Conservation (phyloP, 2,329 filamentous ascomycete genomes). For the Aspergillus spinulosporus region DNA sequence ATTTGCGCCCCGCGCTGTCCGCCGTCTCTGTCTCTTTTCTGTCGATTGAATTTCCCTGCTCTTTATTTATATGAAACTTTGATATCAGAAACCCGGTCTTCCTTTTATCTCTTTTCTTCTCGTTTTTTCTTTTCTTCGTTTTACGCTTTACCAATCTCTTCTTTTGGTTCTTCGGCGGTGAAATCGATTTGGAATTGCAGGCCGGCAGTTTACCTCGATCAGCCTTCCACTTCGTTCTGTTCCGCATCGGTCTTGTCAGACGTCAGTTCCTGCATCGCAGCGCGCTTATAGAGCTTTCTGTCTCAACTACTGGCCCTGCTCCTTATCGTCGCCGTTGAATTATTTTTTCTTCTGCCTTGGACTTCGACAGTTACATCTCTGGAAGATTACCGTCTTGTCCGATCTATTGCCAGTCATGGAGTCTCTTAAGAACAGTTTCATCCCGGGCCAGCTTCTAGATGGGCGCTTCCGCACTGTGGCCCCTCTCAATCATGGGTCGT, state of each 20-base stretch:
- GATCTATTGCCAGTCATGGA: slow-evolving; percentile 33
- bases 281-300: slow-evolving; percentile 16
- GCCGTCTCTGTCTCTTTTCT: slow-evolving; percentile 25
- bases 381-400: slow-evolving; percentile 20
- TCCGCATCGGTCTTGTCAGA: slow-evolving; percentile 20
- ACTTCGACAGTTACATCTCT: slow-evolving; percentile 16
- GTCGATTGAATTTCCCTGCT: slow-evolving; percentile 29
- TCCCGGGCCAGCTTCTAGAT: slow-evolving; percentile 39
- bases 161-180: slow-evolving; percentile 24
- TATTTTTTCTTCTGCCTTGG: slow-evolving; percentile 6
- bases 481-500: slow-evolving; percentile 96
- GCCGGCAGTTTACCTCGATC: slow-evolving; percentile 28
- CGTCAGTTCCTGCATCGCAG: slow-evolving; percentile 10
- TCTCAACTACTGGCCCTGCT: slow-evolving; percentile 17
- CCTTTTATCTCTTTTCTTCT: slow-evolving; percentile 19
- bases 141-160: slow-evolving; percentile 24
- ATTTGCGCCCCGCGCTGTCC: slow-evolving; percentile 29
- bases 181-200: slow-evolving; percentile 25
- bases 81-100: slow-evolving; percentile 24
- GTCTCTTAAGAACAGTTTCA: slow-evolving; percentile 39
- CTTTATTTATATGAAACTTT: slow-evolving; percentile 30
- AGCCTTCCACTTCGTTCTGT: slow-evolving; percentile 26
- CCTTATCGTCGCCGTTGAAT: slow-evolving; percentile 8
- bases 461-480: slow-evolving; percentile 89
- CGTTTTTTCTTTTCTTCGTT: slow-evolving; percentile 22